Conservation (phyloP, 108 stramenopile genomes). For the Conticribra weissflogii region DNA sequence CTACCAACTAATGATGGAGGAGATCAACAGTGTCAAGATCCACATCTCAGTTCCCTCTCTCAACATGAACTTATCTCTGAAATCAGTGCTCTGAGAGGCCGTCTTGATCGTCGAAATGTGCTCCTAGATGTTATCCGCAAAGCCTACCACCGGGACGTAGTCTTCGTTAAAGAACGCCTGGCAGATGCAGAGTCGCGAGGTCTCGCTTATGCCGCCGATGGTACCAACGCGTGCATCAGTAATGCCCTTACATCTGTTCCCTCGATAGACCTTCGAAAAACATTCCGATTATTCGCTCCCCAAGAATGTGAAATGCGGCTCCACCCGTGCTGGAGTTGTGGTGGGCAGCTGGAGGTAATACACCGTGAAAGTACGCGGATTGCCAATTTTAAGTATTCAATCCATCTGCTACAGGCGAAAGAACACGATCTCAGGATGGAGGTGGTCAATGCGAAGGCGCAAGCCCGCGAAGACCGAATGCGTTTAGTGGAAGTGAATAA, state of each 20-base stretch:
- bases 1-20: neutral
- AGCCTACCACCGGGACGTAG: conserved; percentile 55
- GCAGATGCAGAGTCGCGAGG: conserved; percentile 19
- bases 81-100: conserved; percentile 40
- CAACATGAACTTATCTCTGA: neutral
- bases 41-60: neutral
- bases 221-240: neutral
- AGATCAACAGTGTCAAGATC: neutral
- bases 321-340: conserved; percentile 43
- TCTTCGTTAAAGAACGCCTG: conserved; percentile 44
- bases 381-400: conserved; percentile 42
- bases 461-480: conserved; percentile 32
- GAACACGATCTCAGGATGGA: conserved; percentile 29
- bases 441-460: conserved; percentile 28
- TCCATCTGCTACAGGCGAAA: conserved; percentile 25
- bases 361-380: conserved; percentile 52
- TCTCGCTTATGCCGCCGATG: neutral
- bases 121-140: conserved; percentile 53
- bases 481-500: conserved; percentile 16
- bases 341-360: conserved; percentile 48
- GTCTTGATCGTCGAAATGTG: conserved; percentile 39
- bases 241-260: conserved; percentile 33
- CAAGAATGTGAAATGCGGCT: conserved; percentile 51
- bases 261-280: conserved; percentile 49
- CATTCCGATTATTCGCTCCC: conserved; percentile 49